phyloP scores from a whole-genome alignment of 2,329 filamentous ascomycete genomes.

The Penicillium corylophilum region DNA sequence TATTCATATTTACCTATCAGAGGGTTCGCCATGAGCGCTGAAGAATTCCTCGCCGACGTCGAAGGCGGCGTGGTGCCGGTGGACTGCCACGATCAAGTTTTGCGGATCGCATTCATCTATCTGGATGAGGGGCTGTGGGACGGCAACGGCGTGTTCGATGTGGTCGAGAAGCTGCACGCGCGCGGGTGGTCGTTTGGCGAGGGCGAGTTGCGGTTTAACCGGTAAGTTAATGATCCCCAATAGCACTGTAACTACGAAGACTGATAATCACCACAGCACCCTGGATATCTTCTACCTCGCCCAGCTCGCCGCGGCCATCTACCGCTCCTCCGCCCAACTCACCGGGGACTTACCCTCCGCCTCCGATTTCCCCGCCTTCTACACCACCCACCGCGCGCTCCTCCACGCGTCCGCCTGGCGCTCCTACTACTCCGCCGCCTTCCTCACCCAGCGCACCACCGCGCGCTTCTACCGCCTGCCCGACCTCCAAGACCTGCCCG shows the following conservation, averaged over 20 bases:
- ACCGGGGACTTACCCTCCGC: slow-evolving; percentile 12
- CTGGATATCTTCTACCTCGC: slow-evolving; percentile 24
- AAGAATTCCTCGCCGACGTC: slow-evolving; percentile 14
- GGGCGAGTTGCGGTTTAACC: slow-evolving; percentile 22
- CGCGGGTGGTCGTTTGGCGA: slow-evolving; percentile 21
- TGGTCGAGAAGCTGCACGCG: slow-evolving; percentile 21
- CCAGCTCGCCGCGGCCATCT: slow-evolving; percentile 21
- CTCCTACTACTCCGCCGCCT: slow-evolving; percentile 12
- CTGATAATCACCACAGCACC: slow-evolving; percentile 16
- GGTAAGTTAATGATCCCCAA: slow-evolving; percentile 13
- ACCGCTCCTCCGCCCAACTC: slow-evolving; percentile 16
- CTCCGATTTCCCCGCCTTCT: slow-evolving; percentile 18
- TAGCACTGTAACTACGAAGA: slow-evolving; percentile 6
- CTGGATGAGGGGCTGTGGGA: slow-evolving; percentile 18
- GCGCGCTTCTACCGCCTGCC: slow-evolving; percentile 22
- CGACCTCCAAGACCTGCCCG: slow-evolving; percentile 23
- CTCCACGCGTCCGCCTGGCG: slow-evolving; percentile 14
- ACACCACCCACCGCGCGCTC: slow-evolving; percentile 13
- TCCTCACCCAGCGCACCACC: slow-evolving; percentile 19
- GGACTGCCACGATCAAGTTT: slow-evolving; percentile 17
- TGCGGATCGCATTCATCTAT: slow-evolving; percentile 23
- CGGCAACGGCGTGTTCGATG: slow-evolving; percentile 17
- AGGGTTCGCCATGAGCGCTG: slow-evolving; percentile 19
- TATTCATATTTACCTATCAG: too few species aligned
- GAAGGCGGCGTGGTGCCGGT: slow-evolving; percentile 18